phyloP scores from a whole-genome alignment of 768 basidiomycete species.

The Russula brevipes region DNA sequence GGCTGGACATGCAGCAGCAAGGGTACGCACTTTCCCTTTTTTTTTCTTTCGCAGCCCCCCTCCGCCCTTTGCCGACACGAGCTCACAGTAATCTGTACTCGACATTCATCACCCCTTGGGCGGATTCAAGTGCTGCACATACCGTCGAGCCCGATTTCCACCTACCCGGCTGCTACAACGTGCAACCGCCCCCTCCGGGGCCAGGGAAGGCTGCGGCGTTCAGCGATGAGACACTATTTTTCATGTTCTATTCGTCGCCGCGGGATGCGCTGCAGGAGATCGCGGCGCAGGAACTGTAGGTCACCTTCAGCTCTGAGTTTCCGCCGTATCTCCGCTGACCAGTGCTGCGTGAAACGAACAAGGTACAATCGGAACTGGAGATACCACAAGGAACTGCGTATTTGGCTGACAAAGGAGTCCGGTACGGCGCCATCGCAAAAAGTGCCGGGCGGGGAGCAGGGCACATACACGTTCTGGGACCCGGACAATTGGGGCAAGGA shows the following conservation, averaged over 20 bases:
- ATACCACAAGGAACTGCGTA: conserved; percentile 83
- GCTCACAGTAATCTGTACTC: conserved; percentile 66
- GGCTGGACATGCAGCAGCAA: conserved; percentile 74
- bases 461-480: conserved; percentile 48
- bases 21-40: conserved; percentile 51
- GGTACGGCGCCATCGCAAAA: conserved; percentile 70
- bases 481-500: conserved; percentile 32
- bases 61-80: neutral
- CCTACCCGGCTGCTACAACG: conserved; percentile 84
- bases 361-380: conserved; percentile 94
- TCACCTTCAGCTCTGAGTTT: conserved; percentile 33
- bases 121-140: conserved; percentile 75
- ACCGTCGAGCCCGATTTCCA: conserved; percentile 86
- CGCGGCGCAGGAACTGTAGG: conserved; percentile 84
- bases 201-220: conserved; percentile 74
- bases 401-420: conserved; percentile 83
- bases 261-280: conserved; percentile 87
- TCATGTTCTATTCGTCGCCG: conserved; percentile 93
- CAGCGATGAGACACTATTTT: conserved; percentile 91
- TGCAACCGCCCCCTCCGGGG: conserved; percentile 77
- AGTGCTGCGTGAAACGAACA: neutral
- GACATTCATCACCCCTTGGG: conserved; percentile 93
- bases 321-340: conserved; percentile 1
- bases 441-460: conserved; percentile 73
- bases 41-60: too few species aligned